Evolutionary conservation across 179 eudicot species (phyloP), one percentile per base, ranked within the genome.

Genomic region (Gypsophila paniculata): DNA sequence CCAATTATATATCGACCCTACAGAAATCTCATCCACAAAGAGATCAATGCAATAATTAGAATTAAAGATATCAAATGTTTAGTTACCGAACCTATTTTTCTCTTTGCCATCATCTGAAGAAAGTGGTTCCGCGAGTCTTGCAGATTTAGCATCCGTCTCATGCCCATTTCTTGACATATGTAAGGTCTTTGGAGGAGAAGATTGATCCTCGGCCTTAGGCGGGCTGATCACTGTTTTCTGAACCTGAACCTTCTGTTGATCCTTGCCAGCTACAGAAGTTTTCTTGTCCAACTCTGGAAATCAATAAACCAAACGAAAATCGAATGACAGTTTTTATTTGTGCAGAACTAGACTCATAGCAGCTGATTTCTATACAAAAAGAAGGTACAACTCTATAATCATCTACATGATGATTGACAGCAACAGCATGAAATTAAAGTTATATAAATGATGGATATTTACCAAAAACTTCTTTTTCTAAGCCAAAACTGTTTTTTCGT

Each of bases 81-180:
- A 57, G 15, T 21, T 59, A 73, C 42, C 19, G 55, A 61, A 93
- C 98, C 98, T 91, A 77, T 90, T 74, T 80, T 75, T 86, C 69
- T 72, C 81, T 46, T 74, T 69, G 66, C 52, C 70, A 74, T 81
- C 82, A 70, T 77, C 82, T 52, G 86, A 63, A 2, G 64, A 75
- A 72, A 55, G 75, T 12, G 46, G 65, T 49, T 78, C 65, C 38
- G 59, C 49, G 73, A 76, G 66, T 76, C 75, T 76, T 65, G 76
- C 72, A 63, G 80, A 63, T 76, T 82, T 78, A 32, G 53, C 17
- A 66, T 77, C 86, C 71, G 19, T 78, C 32, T 71, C 80, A 22
- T 81, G 61, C 44, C 82, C 87, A 82, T 83, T 81, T 58, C 73
- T 81, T 54, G 73, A 55, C 44, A 17, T 69, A 51, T 54, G 75